phyloP scores from a whole-genome alignment of 345 rosid species.

The Citrus reticulata region DNA sequence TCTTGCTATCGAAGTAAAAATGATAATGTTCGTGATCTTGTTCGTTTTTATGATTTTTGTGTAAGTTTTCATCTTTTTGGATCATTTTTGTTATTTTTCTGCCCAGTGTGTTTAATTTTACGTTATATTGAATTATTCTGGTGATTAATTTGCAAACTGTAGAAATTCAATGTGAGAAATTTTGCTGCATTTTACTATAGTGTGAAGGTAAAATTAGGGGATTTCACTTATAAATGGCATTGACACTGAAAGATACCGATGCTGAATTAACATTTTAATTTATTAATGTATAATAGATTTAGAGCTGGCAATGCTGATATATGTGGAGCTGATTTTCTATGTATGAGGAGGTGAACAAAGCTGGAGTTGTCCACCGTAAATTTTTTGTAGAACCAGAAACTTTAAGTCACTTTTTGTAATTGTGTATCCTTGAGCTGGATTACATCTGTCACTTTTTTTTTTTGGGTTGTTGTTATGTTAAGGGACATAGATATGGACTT shows the following conservation, averaged over 20 bases:
- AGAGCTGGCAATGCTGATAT: background rate
- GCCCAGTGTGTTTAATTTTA: background rate
- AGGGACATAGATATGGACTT: background rate
- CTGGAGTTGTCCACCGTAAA: background rate
- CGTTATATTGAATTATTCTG: background rate
- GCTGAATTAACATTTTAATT: background rate
- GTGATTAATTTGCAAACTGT: background rate
- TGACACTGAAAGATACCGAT: background rate
- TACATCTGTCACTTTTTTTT: background rate
- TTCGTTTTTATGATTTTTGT: background rate
- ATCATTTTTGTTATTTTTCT: background rate
- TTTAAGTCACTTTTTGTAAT: background rate
- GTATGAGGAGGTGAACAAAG: background rate
- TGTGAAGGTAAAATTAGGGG: no score
- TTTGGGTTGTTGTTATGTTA: background rate
- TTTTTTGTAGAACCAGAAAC: background rate
- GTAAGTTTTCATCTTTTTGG: background rate
- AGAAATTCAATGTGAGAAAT: background rate
- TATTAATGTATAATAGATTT: background rate
- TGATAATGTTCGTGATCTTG: background rate
- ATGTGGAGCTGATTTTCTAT: background rate
- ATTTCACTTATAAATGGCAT: background rate
- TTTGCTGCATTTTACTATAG: background rate
- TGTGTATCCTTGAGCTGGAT: background rate
- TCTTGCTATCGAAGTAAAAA: slow-evolving; percentile 8